Percentiles rank a stretch among this genome's conserved stretches.
Conservation (phyloP, 257 asterid species). For the Nemophila menziesii region DNA sequence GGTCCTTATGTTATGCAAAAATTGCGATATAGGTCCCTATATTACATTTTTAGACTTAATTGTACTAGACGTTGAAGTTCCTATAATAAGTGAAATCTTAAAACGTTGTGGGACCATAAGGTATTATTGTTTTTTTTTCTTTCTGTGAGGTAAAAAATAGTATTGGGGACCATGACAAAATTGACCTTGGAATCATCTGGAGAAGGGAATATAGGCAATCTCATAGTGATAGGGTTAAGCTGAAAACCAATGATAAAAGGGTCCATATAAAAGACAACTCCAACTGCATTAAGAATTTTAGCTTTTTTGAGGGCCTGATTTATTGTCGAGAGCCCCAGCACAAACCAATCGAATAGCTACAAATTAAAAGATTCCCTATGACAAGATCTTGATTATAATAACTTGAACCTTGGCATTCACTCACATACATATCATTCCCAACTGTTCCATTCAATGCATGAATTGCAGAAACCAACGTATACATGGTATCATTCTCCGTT, state of each 20-base stretch:
- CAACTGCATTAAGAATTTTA: slow-evolving; percentile 65
- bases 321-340: slow-evolving; percentile 89
- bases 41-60: no score
- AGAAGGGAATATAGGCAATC: slow-evolving; percentile 75
- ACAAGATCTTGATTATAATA: slow-evolving; percentile 48
- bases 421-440: slow-evolving; percentile 56
- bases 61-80: no score
- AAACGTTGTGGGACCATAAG: no score
- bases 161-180: slow-evolving; percentile 5
- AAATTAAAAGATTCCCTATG: slow-evolving; percentile 70
- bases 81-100: no score
- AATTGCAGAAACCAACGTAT: slow-evolving; percentile 66
- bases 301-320: slow-evolving; percentile 82
- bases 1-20: no score
- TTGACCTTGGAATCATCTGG: slow-evolving; percentile 81
- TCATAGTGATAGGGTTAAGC: slow-evolving; percentile 80
- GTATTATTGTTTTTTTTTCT: no score
- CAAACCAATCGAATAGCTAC: slow-evolving; percentile 96
- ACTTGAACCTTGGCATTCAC: slow-evolving; percentile 85
- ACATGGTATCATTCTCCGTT: slow-evolving; percentile 44
- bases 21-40: no score
- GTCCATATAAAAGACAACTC: slow-evolving; percentile 92
- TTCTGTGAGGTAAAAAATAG: no score
- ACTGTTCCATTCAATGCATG: slow-evolving; percentile 58
- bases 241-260: slow-evolving; percentile 88